phyloP scores from a whole-genome alignment of 768 basidiomycete genomes.

The Fomitopsis pulvina region DNA sequence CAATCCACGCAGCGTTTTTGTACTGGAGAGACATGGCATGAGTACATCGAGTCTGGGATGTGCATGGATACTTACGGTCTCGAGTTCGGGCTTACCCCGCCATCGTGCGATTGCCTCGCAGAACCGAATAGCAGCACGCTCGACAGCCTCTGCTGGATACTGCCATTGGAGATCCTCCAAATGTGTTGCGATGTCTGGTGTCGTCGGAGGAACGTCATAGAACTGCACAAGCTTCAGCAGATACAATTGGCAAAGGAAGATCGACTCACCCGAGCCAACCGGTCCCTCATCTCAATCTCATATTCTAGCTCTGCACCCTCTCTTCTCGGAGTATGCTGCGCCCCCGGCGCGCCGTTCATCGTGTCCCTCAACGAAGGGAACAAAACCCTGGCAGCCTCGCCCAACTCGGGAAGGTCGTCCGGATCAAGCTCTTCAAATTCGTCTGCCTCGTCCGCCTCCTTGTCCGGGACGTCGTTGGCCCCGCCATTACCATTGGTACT shows the following conservation, averaged over 20 bases:
- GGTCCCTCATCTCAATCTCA: constrained; percentile 65
- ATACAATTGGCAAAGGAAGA: not conserved
- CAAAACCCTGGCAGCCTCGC: constrained; percentile 59
- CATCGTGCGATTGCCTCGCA: constrained; percentile 78
- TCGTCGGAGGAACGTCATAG: constrained; percentile 63
- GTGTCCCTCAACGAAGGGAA: constrained; percentile 43
- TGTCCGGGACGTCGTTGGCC: not conserved
- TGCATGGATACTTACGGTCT: constrained; percentile 42
- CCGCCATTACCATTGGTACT: constrained; percentile 1
- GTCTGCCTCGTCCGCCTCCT: constrained; percentile 14
- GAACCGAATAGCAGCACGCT: constrained; percentile 70
- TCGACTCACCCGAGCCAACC: constrained; percentile 57
- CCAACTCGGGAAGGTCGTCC: constrained; percentile 65
- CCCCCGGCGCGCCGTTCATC: constrained; percentile 26
- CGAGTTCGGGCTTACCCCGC: constrained; percentile 81
- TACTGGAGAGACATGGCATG: constrained; percentile 14
- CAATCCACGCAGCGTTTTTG: constrained; percentile 25
- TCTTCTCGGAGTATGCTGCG: constrained; percentile 26
- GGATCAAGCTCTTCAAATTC: constrained; percentile 61
- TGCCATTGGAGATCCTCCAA: constrained; percentile 75
- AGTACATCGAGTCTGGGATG: not conserved
- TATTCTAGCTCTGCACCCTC: constrained; percentile 64
- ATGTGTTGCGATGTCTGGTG: constrained; percentile 71
- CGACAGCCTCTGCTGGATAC: constrained; percentile 77
- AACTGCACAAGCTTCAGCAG: constrained; percentile 42